Conservation (phyloP, 1,139 yeast genomes). For the Candida glucosophila region DNA sequence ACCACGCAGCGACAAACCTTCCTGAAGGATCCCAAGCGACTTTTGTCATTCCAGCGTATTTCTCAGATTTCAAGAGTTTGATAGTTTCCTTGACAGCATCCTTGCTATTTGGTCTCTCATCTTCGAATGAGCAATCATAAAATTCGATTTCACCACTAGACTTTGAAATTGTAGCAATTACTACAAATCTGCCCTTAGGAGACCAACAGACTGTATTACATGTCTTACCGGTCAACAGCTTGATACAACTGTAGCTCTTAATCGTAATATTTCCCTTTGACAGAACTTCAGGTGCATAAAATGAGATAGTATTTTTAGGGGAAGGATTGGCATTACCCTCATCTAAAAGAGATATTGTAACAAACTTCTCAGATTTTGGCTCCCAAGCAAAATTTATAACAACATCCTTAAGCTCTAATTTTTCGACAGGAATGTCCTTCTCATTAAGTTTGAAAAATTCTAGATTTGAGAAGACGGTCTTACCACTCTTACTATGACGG, state of each 20-base stretch:
- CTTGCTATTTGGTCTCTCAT: constrained; percentile 36
- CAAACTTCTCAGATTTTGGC: constrained; percentile 83
- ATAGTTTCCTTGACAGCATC: constrained; percentile 45
- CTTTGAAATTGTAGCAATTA: constrained; percentile 63
- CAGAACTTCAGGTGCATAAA: constrained; percentile 86
- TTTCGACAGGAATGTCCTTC: constrained; percentile 91
- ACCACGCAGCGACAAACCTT: constrained; percentile 80
- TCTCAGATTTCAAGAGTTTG: constrained; percentile 55
- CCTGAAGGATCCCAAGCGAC: constrained; percentile 96
- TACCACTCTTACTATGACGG: constrained; percentile 92
- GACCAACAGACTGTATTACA: constrained; percentile 80
- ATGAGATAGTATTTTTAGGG: constrained; percentile 64
- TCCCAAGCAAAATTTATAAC: constrained; percentile 93
- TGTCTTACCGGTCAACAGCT: constrained; percentile 52
- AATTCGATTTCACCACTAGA: constrained; percentile 69
- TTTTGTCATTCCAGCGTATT: constrained; percentile 74
- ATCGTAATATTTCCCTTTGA: constrained; percentile 68
- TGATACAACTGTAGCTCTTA: constrained; percentile 27
- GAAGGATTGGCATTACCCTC: constrained; percentile 59
- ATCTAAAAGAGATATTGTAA: constrained; percentile 63
- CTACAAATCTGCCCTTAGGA: constrained; percentile 87
- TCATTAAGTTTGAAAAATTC: constrained; percentile 87
- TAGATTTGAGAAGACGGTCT: constrained; percentile 83
- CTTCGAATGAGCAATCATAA: constrained; percentile 80
- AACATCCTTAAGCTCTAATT: constrained; percentile 84